Evolutionary conservation across 202 grass and related monocot species (phyloP).

Genomic region (Schoenoplectus tabernaemontani): DNA sequence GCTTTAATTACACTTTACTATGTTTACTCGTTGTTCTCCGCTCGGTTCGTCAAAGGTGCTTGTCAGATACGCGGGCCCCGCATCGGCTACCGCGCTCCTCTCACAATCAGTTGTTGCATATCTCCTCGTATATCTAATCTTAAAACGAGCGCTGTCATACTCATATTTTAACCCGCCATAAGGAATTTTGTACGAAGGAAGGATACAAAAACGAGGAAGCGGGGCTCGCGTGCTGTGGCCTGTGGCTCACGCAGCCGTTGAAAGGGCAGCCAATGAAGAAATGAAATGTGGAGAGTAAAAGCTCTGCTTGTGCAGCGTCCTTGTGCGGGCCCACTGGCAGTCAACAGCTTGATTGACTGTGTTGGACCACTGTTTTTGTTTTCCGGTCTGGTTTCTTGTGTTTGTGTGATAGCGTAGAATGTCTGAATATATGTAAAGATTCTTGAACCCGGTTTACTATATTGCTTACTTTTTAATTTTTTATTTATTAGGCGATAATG

Average conservation of each 20-base stretch:
- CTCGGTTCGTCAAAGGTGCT: conserved; percentile 45
- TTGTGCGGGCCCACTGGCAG: background rate
- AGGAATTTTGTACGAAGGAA: background rate
- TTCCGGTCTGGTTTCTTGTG: background rate
- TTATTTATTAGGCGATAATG: background rate
- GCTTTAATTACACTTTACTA: background rate
- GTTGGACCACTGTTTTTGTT: background rate
- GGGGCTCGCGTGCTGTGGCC: conserved; percentile 8
- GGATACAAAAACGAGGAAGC: background rate
- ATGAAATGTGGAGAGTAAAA: background rate
- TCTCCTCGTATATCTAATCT: no score
- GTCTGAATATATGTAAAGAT: background rate
- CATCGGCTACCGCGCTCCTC: conserved; percentile 9
- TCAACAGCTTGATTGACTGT: conserved; percentile 14
- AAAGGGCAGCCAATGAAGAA: background rate
- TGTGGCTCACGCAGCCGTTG: background rate
- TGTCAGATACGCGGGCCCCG: conserved; percentile 22
- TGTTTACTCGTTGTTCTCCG: background rate
- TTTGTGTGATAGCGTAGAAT: background rate
- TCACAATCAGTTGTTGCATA: background rate
- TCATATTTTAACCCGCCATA: background rate
- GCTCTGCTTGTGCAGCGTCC: background rate
- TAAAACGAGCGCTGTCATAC: background rate
- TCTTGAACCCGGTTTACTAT: background rate
- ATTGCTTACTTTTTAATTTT: background rate